Evolutionary conservation across 1,139 yeast species (phyloP).

Genomic region (Saccharomyces hybrid): DNA sequence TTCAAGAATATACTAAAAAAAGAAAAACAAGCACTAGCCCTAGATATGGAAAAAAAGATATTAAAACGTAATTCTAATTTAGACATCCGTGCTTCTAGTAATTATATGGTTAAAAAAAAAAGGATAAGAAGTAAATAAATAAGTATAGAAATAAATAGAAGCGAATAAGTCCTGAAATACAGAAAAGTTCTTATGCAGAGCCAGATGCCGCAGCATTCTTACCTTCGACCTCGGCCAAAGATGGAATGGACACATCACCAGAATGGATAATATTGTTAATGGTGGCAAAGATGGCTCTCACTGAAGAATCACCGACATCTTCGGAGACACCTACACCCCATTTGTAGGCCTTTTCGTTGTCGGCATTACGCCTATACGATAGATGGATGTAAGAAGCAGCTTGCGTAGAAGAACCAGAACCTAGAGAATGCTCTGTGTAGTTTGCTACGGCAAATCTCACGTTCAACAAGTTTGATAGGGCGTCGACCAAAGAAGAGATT

Average conservation of each 20-base stretch:
- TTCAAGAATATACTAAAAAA: not conserved
- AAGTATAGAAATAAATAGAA: not conserved
- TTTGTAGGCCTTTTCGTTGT: constrained; percentile 41
- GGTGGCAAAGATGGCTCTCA: constrained; percentile 69
- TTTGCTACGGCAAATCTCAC: constrained; percentile 63
- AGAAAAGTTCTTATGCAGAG: not conserved
- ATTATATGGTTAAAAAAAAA: not conserved
- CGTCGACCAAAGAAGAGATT: constrained; percentile 81
- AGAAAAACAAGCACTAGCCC: not conserved
- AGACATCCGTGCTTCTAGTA: not conserved
- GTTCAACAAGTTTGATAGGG: constrained; percentile 52
- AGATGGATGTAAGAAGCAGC: constrained; percentile 87
- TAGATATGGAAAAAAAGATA: not conserved
- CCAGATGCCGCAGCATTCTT: constrained; percentile 7
- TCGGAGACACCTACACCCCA: constrained; percentile 97
- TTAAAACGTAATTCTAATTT: not conserved
- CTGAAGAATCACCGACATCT: constrained; percentile 87
- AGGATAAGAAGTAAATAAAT: not conserved
- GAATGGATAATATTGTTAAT: constrained; percentile 42
- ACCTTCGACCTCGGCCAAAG: constrained; percentile 6
- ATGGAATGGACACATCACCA: constrained; percentile 28
- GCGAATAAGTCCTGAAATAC: not conserved
- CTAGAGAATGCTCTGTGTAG: constrained; percentile 89
- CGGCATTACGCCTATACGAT: constrained; percentile 36
- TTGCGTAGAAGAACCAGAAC: constrained; percentile 73